Evolutionary conservation across 352 stramenopile genomes (phyloP), one percentile per base, ranked within the genome.

Genomic region (Pythium phragmitis): DNA sequence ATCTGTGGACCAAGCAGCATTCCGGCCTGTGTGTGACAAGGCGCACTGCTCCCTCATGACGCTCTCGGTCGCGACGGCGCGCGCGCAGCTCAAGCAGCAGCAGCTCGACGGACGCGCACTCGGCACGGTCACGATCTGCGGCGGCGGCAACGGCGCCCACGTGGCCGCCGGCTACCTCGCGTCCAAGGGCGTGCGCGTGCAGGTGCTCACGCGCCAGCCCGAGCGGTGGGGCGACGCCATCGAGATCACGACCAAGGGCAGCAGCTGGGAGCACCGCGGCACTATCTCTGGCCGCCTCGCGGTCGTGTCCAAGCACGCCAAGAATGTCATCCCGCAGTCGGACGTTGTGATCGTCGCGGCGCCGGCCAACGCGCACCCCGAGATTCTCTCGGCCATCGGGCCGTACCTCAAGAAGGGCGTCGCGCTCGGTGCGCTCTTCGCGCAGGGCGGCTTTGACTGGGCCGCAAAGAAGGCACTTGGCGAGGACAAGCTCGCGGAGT

Each of bases 381-480:
- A 81, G 63, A 91, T 96, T 66, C 70, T 96, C n/a, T 65, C 71
- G 41, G 71, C 82, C 26, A 73, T 97, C 37, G 82, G 79, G 46
- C 88, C 87, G 21, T 85, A 96, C 66, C 64, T 97, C 33, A 96
- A 97, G 67, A 77, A 91, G 51, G 90, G 90, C 17, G 79, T 83
- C 8, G 85, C 85, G 33, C 72, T 97, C 34, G 91, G 91, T 42
- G 89, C 91, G 46, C 73, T 97, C 5, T 97, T 97, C 57, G 91
- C 89, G 16, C 91, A 97, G 60, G 90, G 89, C n/a, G 90, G 91
- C 34, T 97, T 97, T 45, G 91, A 97, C 65, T 97, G 91, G 91
- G 91, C 91, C 2, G 88, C 76, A 26, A 95, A 92, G 77, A 94
- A 96, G 68, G 84, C 87, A 26, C 82, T 97, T 8, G 88, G 88